Evolutionary conservation across 2,329 filamentous ascomycete genomes (phyloP), one percentile per base, ranked within the genome.

Genomic region (Colletotrichum navitas): DNA sequence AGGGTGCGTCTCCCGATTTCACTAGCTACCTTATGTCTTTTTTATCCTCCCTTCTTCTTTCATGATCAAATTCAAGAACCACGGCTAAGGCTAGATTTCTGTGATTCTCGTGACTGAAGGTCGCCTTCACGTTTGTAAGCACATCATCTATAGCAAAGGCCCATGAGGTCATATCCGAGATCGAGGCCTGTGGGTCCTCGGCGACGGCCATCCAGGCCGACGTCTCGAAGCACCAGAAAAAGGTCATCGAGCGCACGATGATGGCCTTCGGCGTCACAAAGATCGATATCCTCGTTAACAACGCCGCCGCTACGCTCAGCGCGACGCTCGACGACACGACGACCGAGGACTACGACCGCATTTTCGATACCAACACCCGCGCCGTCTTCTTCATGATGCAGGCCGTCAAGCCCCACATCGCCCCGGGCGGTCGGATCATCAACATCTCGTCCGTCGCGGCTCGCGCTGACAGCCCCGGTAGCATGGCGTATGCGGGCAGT

Each of bases 1-100:
- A 86, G 87, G 75, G 85, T 89, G 64, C 65, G 72, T 73, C 54
- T 60, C 32, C 39, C 63, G 32, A 55, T 36, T 36, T 24, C 24
- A 21, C 49, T 21, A 47, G 21, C 45, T 24, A 5, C n/a, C 45
- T 24, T 4, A 1, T 47, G 5, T n/a, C 8, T 18, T 7, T 7
- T 21, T 45, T n/a, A 21, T 56, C 34, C 45, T 24, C 21, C 6
- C 26, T 54, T 32, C 36, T 26, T 34, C 45, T 55, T 41, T 18
- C 2, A n/a, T 29, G 21, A 10, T 52, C 12, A 16, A 21, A 21
- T 45, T 24, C 26, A 52, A 45, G 52, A 52, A 55, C 39, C 39
- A 41, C 36, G 64, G 69, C 72, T 72, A 72, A 72, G 49, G 32
- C 26, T 54, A 58, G 59, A 34, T 49, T 34, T 47, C 32, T 10